Conservation (phyloP, 768 basidiomycete genomes). For the Sistotremastrum niveocremeum region DNA sequence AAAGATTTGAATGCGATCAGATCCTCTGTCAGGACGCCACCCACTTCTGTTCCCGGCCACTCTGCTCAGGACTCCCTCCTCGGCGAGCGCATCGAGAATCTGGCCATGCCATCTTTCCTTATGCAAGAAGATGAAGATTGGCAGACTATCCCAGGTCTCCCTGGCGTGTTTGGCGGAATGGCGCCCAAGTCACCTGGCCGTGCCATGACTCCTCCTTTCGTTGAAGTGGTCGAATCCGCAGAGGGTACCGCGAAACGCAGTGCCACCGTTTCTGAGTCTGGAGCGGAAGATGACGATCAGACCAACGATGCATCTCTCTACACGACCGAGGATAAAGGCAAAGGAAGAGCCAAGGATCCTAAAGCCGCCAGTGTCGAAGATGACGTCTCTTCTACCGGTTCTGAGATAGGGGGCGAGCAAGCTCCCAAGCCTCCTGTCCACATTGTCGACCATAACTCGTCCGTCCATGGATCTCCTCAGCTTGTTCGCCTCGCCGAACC, state of each 20-base stretch:
- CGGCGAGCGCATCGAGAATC: conserved; percentile 17
- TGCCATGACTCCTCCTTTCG: conserved; percentile 47
- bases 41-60: conserved; percentile 1
- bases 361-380: conserved; percentile 17
- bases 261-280: conserved; percentile 21
- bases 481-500: not conserved
- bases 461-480: conserved; percentile 5
- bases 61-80: conserved; percentile 19
- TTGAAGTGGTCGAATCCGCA: conserved; percentile 40
- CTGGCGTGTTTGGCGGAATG: conserved; percentile 7
- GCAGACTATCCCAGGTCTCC: conserved; percentile 37
- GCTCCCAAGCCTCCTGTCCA: conserved; percentile 50
- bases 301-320: conserved; percentile 8
- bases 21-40: conserved; percentile 20
- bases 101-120: conserved; percentile 28
- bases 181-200: conserved; percentile 11
- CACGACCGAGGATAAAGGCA: conserved; percentile 31
- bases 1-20: conserved; percentile 36
- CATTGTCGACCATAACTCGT: conserved; percentile 30
- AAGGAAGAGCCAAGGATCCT: conserved; percentile 26
- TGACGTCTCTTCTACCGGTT: conserved; percentile 27
- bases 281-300: conserved; percentile 13
- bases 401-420: conserved; percentile 26
- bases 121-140: conserved; percentile 45
- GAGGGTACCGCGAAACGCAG: conserved; percentile 18